A percentile compares a stretch with the other conserved stretches of the same genome.
Evolutionary conservation across 208 protist species (phyloP).

Genomic region (Jaenimonas drosophilae): DNA sequence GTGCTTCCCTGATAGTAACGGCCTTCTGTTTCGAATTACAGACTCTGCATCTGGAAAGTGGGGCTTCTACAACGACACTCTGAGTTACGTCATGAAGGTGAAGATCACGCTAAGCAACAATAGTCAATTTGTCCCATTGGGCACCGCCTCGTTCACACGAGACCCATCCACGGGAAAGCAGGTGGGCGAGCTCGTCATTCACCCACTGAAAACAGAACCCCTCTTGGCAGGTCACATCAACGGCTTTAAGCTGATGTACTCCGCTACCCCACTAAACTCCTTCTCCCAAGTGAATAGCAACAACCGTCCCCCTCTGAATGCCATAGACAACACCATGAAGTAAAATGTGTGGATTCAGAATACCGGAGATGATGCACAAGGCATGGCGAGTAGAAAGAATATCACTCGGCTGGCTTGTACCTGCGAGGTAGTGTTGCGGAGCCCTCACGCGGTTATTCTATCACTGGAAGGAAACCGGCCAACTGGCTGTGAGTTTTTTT

Average conservation of each 20-base stretch:
- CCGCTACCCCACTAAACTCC: constrained; percentile 32
- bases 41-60: constrained; percentile 56
- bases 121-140: constrained; percentile 30
- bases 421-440: no score
- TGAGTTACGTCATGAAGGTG: constrained; percentile 40
- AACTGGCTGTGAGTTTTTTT: no score
- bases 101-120: constrained; percentile 35
- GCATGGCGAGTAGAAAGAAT: no score
- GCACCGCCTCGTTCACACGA: constrained; percentile 21
- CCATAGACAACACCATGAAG: no score
- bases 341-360: no score
- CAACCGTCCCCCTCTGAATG: no score
- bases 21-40: constrained; percentile 63
- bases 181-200: constrained; percentile 34
- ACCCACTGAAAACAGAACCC: constrained; percentile 46
- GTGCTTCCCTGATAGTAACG: constrained; percentile 36
- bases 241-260: constrained; percentile 53
- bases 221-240: constrained; percentile 61
- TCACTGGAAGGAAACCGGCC: no score
- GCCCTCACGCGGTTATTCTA: no score
- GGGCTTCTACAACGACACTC: constrained; percentile 76
- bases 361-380: no score
- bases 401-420: no score
- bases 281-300: no score
- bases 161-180: constrained; percentile 19